Base-by-base conservation (phyloP, 1,284 basidiomycete genomes). In the Ustilago hordei region DNA sequence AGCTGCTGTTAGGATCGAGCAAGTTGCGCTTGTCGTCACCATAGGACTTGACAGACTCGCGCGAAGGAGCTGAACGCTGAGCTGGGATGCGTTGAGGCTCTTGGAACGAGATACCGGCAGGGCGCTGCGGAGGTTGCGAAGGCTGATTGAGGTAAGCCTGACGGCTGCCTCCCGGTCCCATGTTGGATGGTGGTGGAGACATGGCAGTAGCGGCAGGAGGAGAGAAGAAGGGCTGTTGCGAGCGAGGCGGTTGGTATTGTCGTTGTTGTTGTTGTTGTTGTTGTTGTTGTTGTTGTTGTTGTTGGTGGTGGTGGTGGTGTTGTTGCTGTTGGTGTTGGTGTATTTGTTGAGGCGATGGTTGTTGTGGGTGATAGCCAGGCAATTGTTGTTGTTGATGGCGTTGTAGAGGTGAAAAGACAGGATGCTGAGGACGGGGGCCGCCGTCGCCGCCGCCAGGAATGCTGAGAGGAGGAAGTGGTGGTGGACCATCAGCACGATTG, bases 91-190 rank as follows among this genome's bases (percentile, higher is more conserved):
- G 68, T 39, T 70, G 67, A 8, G 74, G 79, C 38, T 80, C 79
- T 55, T 81, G 81, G 59, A 82, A 82, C n/a, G 81, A 82, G 66
- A 82, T 78, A 32, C 69, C 69, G 19, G 61, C 39, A 12, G 64
- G 63, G 12, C 75, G 68, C 38, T 61, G 60, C 8, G 35, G n/a
- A 31, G 60, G 28, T 11, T 52, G 72, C 7, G 57, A 15, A 32
- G 64, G 56, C 17, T 35, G 23, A 57, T n/a, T 62, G 43, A 58
- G 13, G 58, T 75, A 69, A 1, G 66, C 65, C 23, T 65, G 55
- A 36, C 64, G 58, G 61, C 62, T 65, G 54, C 69, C 59, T 17
- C 61, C 59, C 12, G 61, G 61, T 12, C 39, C 56, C 38, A 57
- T 55, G 56, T 56, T 45, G 43, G 43, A 19, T 19, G 43, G 41